phyloP scores from a whole-genome alignment of 768 basidiomycete species.

The Lactarius tabidus region DNA sequence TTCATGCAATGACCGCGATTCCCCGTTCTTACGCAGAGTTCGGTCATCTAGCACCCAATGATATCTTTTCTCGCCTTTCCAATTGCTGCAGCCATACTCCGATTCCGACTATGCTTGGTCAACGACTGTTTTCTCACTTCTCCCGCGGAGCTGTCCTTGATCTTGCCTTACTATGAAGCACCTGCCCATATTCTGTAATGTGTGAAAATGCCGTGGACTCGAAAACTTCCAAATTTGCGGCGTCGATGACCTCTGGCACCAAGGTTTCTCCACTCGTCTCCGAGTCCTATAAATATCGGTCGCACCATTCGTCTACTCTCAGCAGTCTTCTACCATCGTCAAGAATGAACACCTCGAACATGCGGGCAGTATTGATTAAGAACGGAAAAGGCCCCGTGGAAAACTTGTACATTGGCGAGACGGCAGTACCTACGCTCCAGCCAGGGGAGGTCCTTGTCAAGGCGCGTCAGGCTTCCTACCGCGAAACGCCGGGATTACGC shows the following conservation, averaged over 20 bases:
- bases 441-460: slow-evolving; percentile 74
- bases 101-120: too few species aligned
- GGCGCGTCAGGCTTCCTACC: slow-evolving; percentile 44
- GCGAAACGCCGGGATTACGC: background rate
- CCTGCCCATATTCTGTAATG: too few species aligned
- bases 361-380: slow-evolving; percentile 64
- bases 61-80: background rate
- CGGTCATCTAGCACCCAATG: background rate
- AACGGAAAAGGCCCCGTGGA: slow-evolving; percentile 71
- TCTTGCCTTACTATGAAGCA: too few species aligned
- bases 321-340: background rate
- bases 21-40: background rate
- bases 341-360: background rate
- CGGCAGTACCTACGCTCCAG: slow-evolving; percentile 53
- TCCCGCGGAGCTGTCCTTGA: too few species aligned
- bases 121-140: too few species aligned
- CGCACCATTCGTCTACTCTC: background rate
- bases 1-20: background rate
- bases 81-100: background rate
- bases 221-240: too few species aligned
- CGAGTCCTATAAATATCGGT: too few species aligned
- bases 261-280: too few species aligned
- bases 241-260: too few species aligned
- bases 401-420: slow-evolving; percentile 73
- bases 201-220: too few species aligned